Evolutionary conservation across 345 rosid genomes (phyloP), one percentile per base, ranked within the genome.

Genomic region (Bretschneidera sinensis): DNA sequence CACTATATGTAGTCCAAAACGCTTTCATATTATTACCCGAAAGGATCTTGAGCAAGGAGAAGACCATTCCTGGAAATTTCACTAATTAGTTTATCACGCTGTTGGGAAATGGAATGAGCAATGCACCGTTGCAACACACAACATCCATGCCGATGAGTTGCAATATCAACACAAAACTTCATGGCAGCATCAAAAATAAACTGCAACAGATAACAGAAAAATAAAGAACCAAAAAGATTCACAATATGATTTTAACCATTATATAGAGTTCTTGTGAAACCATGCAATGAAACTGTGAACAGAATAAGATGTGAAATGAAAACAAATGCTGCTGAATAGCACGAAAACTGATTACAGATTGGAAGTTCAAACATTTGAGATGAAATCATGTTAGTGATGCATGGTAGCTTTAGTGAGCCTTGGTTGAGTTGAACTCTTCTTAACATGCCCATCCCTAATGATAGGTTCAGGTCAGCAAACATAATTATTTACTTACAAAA

Each of bases 71-170:
- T 77, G 17, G 81, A 75, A 61, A 88, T 74, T 77, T 77, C 86
- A 39, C 62, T 47, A 0, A 83, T 66, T 33, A 88, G 71, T 61
- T 74, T 78, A 22, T 85, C 84, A 49, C 71, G 77, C 61, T 66
- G 78, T 48, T 24, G 72, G 55, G 84, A 86, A 25, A 14, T 55
- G 54, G 87, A 76, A 72, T 78, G 76, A 64, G 73, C 75, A 67
- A 88, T 65, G 66, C 96, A 85, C 25, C 79, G 64, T 47, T 88
- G 91, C 80, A 83, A 70, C 24, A 88, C 91, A 62, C 91, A 85
- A 58, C 92, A 88, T 28, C 96, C 91, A 55, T 85, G 86, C 10
- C 82, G 79, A 75, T 88, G 96, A 48, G 83, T 78, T 34, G 89
- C 96, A 51, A 88, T 85, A 61, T 81, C 81, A 48, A 74, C 81